These are phyloP conservation scores for Coniophora puteana DNA, from an alignment of 1,284 basidiomycete species.

Conservation along the genomic window DNA sequence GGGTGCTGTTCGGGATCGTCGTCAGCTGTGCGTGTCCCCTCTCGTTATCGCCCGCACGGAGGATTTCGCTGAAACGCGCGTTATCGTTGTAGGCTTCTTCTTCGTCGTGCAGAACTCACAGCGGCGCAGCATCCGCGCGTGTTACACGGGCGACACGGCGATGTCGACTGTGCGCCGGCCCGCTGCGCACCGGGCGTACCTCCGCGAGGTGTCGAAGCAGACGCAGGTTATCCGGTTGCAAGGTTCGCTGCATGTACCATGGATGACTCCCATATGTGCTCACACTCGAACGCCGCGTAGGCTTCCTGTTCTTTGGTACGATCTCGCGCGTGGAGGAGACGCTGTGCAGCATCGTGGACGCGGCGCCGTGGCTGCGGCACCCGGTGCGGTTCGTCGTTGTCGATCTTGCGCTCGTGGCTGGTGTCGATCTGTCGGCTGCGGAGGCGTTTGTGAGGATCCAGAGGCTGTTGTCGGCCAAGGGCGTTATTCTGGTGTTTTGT, in stretches of 20 bases:
- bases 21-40: conserved; percentile 69
- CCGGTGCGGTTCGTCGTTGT: conserved; percentile 90
- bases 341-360: conserved; percentile 72
- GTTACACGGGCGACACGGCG: conserved; percentile 76
- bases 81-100: conserved; percentile 66
- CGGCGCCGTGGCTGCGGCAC: conserved; percentile 69
- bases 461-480: conserved; percentile 72
- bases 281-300: conserved; percentile 25
- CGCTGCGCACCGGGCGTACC: conserved; percentile 83
- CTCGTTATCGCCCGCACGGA: too few species aligned
- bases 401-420: conserved; percentile 83
- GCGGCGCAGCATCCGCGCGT: conserved; percentile 75
- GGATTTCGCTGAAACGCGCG: too few species aligned
- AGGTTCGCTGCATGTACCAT: conserved; percentile 37
- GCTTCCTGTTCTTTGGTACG: conserved; percentile 96
- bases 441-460: conserved; percentile 95
- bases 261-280: background rate
- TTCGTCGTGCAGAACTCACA: conserved; percentile 95
- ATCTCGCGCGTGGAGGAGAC: conserved; percentile 86
- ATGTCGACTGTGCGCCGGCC: conserved; percentile 93
- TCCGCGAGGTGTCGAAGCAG: conserved; percentile 89
- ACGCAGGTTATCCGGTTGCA: conserved; percentile 89
- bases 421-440: conserved; percentile 92
- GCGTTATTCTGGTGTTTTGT: conserved; percentile 86
- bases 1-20: conserved; percentile 89